phyloP scores from a whole-genome alignment of 129 eudicot genomes.

The Saussurea involucrata region DNA sequence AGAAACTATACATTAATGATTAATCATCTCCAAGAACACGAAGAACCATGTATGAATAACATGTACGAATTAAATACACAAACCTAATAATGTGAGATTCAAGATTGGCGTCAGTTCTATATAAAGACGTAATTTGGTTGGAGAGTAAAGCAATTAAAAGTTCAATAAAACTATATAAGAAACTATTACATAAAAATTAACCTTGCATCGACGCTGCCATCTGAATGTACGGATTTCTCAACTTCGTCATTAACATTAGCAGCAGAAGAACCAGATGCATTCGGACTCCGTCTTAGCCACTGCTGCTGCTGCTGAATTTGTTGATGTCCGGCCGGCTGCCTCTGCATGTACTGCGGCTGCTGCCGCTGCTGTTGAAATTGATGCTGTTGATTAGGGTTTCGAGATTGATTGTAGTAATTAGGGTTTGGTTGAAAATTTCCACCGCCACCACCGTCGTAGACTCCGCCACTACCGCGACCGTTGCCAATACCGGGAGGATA shows the following conservation, averaged over 20 bases:
- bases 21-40: neutral
- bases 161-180: neutral
- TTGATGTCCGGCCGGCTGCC: conserved; percentile 7
- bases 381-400: conserved; percentile 9
- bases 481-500: conserved; percentile 36
- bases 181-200: neutral
- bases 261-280: neutral
- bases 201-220: conserved; percentile 22
- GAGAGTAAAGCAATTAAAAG: neutral
- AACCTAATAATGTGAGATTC: neutral
- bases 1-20: neutral
- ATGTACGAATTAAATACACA: neutral
- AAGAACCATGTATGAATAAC: neutral
- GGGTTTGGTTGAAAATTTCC: conserved; percentile 27
- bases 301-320: conserved; percentile 36
- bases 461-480: conserved; percentile 31
- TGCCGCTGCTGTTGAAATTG: neutral
- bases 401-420: conserved; percentile 23
- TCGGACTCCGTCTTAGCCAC: conserved; percentile 36
- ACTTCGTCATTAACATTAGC: conserved; percentile 15
- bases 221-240: conserved; percentile 25
- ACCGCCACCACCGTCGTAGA: conserved; percentile 16
- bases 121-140: neutral
- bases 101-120: neutral
- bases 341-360: conserved; percentile 28